phyloP scores from a whole-genome alignment of 495 filamentous ascomycete genomes.

The Penicillium fimorum region DNA sequence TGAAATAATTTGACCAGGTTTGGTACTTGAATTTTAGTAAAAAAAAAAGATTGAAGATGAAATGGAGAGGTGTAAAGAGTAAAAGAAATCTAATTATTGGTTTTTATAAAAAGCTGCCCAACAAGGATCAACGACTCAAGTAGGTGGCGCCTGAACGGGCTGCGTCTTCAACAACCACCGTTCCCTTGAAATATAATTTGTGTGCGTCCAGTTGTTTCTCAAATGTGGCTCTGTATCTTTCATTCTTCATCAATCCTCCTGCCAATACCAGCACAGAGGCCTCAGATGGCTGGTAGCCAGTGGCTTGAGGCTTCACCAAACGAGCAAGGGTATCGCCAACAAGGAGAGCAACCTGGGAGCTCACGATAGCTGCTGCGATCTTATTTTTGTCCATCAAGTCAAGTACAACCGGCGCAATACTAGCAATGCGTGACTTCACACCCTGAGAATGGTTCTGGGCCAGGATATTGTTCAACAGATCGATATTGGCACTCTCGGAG shows the following conservation, averaged over 20 bases:
- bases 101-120: background rate
- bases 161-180: slow-evolving; percentile 19
- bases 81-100: background rate
- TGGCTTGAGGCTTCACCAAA: slow-evolving; percentile 18
- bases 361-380: slow-evolving; percentile 22
- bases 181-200: slow-evolving; percentile 11
- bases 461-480: slow-evolving; percentile 27
- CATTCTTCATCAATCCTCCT: slow-evolving; percentile 29
- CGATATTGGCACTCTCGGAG: slow-evolving; percentile 6
- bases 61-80: background rate
- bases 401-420: slow-evolving; percentile 24
- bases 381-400: slow-evolving; percentile 5
- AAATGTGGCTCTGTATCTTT: slow-evolving; percentile 17
- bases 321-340: slow-evolving; percentile 23
- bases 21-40: background rate
- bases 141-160: slow-evolving; percentile 10
- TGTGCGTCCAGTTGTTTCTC: slow-evolving; percentile 7
- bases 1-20: background rate
- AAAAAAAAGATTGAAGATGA: background rate
- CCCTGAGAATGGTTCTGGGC: slow-evolving; percentile 5
- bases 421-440: slow-evolving; percentile 27
- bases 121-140: background rate
- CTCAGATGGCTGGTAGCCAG: slow-evolving; percentile 15
- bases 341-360: slow-evolving; percentile 16
- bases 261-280: slow-evolving; percentile 24